These are phyloP conservation scores for Cercospora citrullina DNA, from an alignment of 2,329 filamentous ascomycete genomes.

Conservation along the genomic window DNA sequence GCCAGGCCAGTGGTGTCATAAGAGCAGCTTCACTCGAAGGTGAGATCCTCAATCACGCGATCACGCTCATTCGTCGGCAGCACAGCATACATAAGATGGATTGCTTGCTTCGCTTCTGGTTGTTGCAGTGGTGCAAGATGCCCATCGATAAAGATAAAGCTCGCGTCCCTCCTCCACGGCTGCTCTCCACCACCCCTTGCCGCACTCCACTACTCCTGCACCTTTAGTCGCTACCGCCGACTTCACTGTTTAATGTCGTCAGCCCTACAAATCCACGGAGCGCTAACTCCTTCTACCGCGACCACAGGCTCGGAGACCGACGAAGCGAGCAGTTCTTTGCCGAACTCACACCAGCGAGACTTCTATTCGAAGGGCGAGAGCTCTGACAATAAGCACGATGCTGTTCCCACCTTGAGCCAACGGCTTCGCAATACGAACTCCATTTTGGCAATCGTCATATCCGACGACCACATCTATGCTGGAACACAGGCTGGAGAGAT, in stretches of 20 bases:
- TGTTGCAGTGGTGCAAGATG: neutral
- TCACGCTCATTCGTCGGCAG: neutral
- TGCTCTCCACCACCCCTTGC: slow-evolving; percentile 1
- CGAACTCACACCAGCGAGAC: neutral
- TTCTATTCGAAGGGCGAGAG: slow-evolving; percentile 29
- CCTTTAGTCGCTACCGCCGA: neutral
- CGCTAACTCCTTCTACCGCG: slow-evolving; percentile 22
- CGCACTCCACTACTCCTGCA: slow-evolving; percentile 9
- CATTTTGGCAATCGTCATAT: slow-evolving; percentile 79
- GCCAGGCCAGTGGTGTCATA: slow-evolving; percentile 3
- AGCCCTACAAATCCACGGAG: slow-evolving; percentile 1
- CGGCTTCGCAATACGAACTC: slow-evolving; percentile 74
- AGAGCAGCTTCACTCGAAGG: neutral
- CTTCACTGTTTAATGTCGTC: slow-evolving; percentile 11
- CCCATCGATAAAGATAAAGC: neutral
- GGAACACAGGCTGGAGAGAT: slow-evolving; percentile 94
- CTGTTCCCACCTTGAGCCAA: slow-evolving; percentile 66
- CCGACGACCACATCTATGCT: slow-evolving; percentile 79
- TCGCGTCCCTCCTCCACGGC: slow-evolving; percentile 2
- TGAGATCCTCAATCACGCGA: slow-evolving; percentile 2
- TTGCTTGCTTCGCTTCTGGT: neutral
- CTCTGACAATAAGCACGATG: slow-evolving; percentile 28
- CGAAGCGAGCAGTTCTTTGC: slow-evolving; percentile 13
- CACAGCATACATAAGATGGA: neutral
- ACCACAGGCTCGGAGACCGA: slow-evolving; percentile 27